Base-by-base conservation (phyloP, 805 yeast genomes). In the Candida golubevii region DNA sequence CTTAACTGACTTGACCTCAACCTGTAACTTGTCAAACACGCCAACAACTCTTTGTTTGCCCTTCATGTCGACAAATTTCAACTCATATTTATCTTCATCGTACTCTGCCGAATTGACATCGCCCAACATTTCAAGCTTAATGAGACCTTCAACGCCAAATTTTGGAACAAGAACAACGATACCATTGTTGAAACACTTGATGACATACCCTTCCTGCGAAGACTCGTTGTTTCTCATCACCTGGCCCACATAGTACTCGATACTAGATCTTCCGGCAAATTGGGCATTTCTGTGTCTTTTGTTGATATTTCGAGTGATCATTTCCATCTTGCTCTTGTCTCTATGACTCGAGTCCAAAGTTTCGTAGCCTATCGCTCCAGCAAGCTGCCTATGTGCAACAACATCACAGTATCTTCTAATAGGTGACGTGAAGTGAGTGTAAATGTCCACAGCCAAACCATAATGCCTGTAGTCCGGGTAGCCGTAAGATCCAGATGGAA, bases 341-440 rank as follows among this genome's bases (percentile, higher is more conserved):
- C 96, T 78, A 58, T 91, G 97, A 38, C 80, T 75, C 47, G 83
- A 73, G 58, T 87, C 88, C 51, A 91, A 67, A 26, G 83, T 77
- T 63, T 93, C 99, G 62, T 91, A 93, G 0, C 87, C 96, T 47
- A 93, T 93, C 1, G 99, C 97, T n/a, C 95, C 97, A 0, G 99
- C 98, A 33, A 93, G 72, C 65, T 93, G 99, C 60, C 99, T 78
- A 65, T 93, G 99, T 0, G 95, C 99, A 42, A 93, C 95, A 46
- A 93, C 85, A 67, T 93, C 99, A 73, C 99, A 96, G 65, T 88
- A 93, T 63, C 99, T 83, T 68, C 99, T 82, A 60, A 93, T 93
- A 8, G 99, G 99, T 1, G 97, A 89, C 1, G 99, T 93, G 75
- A 90, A 93, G 75, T 93, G 99, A 1, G 99, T 93, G 66, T 93